Conservation (phyloP, 495 filamentous ascomycete genomes). For the Parathielavia hyrcaniae region DNA sequence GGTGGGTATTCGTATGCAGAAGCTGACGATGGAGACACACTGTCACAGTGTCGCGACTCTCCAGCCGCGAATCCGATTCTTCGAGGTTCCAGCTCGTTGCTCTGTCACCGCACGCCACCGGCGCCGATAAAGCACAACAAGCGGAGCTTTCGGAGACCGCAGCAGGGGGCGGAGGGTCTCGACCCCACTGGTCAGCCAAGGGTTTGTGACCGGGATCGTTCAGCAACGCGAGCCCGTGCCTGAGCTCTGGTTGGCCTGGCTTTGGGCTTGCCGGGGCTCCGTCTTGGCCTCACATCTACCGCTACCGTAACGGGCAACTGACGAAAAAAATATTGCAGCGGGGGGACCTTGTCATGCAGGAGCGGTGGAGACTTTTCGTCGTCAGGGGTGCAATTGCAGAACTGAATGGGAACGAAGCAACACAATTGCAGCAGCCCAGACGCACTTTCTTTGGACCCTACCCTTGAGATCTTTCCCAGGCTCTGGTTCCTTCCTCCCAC, state of each 20-base stretch:
- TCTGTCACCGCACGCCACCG: conserved; percentile 1
- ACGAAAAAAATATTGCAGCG: conserved; percentile 28
- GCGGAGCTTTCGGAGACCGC: not conserved
- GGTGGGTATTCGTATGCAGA: too few species aligned
- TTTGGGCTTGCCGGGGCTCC: conserved; percentile 18
- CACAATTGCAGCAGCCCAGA: not conserved
- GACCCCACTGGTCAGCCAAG: not conserved
- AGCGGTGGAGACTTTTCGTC: not conserved
- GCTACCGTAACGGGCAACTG: conserved; percentile 22
- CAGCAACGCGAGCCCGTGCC: conserved; percentile 11
- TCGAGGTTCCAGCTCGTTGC: not conserved
- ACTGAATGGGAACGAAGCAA: too few species aligned
- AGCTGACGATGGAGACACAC: not conserved
- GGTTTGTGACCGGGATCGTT: conserved; percentile 5
- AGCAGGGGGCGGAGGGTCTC: not conserved
- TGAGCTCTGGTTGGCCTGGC: conserved; percentile 17
- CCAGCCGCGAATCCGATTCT: not conserved
- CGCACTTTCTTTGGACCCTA: not conserved
- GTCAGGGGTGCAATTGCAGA: not conserved
- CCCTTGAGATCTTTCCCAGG: not conserved
- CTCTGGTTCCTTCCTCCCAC: not conserved
- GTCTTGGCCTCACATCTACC: conserved; percentile 17
- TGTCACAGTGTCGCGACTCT: not conserved
- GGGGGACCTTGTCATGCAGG: conserved; percentile 15
- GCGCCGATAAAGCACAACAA: conserved; percentile 1